phyloP scores from a whole-genome alignment of 768 basidiomycete species.

The Suillus occidentalis region DNA sequence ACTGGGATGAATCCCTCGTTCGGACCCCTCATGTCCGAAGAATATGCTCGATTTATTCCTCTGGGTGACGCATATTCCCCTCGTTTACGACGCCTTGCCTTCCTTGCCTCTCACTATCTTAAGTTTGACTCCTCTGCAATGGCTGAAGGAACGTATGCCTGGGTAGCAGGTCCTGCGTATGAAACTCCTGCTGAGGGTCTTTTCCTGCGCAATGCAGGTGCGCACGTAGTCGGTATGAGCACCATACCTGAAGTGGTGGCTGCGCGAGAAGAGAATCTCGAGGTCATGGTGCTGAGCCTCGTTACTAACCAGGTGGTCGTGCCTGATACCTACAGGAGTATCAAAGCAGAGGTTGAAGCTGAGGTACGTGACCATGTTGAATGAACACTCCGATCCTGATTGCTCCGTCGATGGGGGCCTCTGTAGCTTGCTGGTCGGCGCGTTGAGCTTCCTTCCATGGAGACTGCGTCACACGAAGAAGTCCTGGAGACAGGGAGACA shows the following conservation, averaged over 20 bases:
- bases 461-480: constrained; percentile 75
- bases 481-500: constrained; percentile 64
- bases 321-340: constrained; percentile 61
- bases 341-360: constrained; percentile 72
- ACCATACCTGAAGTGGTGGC: constrained; percentile 88
- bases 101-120: constrained; percentile 68
- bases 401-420: constrained; percentile 7
- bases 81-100: constrained; percentile 65
- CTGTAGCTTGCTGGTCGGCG: constrained; percentile 60
- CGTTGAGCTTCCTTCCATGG: constrained; percentile 39
- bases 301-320: constrained; percentile 87
- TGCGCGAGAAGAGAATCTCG: constrained; percentile 71
- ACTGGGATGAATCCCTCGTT: constrained; percentile 79
- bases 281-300: constrained; percentile 77
- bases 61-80: constrained; percentile 83
- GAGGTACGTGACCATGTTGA: constrained; percentile 50
- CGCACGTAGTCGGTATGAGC: constrained; percentile 93
- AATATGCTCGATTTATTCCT: constrained; percentile 76
- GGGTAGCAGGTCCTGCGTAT: constrained; percentile 89
- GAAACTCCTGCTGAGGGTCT: constrained; percentile 87
- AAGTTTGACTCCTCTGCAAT: constrained; percentile 53
- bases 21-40: constrained; percentile 60
- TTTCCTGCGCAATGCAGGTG: constrained; percentile 71
- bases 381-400: background rate
- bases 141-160: constrained; percentile 84